Evolutionary conservation across 371 early-diverging fungal species (phyloP).

Genomic region (Rhizopus sp.): DNA sequence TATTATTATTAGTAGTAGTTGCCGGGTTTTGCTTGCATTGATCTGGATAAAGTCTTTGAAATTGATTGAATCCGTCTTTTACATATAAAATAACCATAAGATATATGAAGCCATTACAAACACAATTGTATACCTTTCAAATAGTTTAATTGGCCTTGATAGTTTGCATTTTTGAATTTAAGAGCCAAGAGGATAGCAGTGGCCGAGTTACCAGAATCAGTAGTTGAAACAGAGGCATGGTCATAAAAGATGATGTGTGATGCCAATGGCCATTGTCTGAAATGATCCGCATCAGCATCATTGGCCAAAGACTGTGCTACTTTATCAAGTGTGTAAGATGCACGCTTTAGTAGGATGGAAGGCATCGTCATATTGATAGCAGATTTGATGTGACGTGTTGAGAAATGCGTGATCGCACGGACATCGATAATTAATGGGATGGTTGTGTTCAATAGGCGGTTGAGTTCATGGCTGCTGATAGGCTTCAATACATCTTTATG

Average conservation of each 20-base stretch:
- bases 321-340: constrained; percentile 48
- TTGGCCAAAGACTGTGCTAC: constrained; percentile 38
- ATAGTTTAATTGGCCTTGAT: constrained; percentile 21
- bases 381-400: constrained; percentile 30
- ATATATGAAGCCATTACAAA: constrained; percentile 9
- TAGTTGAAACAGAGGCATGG: constrained; percentile 36
- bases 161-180: constrained; percentile 16
- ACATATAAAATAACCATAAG: neutral
- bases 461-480: constrained; percentile 4
- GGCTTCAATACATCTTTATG: constrained; percentile 13
- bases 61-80: constrained; percentile 34
- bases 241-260: constrained; percentile 53
- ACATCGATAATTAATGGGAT: constrained; percentile 51
- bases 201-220: constrained; percentile 38
- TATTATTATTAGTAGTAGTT: constrained; percentile 25
- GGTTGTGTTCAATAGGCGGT: constrained; percentile 2
- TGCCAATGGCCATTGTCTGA: constrained; percentile 40
- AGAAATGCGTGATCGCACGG: constrained; percentile 37
- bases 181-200: constrained; percentile 34
- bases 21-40: constrained; percentile 30
- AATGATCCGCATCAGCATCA: constrained; percentile 20
- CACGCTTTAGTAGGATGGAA: constrained; percentile 46
- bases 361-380: constrained; percentile 52
- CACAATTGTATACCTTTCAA: constrained; percentile 25
- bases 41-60: constrained; percentile 21